phyloP scores from a whole-genome alignment of 73 alveolate genomes.

The Paramecium caudatum region DNA sequence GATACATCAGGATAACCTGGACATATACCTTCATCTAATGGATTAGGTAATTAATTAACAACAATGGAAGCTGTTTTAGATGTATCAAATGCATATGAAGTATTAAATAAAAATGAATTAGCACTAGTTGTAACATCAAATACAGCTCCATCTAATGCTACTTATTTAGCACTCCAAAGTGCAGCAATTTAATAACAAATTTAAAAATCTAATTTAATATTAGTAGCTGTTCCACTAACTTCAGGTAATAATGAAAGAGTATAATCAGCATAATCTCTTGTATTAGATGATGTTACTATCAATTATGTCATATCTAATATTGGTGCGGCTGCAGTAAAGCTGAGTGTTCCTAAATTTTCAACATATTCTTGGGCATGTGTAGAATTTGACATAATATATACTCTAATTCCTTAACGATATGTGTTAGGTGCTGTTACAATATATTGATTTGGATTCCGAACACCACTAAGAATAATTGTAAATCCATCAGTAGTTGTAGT shows the following conservation, averaged over 20 bases:
- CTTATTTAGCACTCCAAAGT: slow-evolving; percentile 61
- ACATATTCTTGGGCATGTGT: slow-evolving; percentile 69
- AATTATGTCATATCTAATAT: slow-evolving; percentile 54
- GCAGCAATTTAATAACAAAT: slow-evolving; percentile 67
- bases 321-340: slow-evolving; percentile 68
- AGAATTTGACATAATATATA: slow-evolving; percentile 45
- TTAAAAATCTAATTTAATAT: slow-evolving; percentile 37
- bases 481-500: slow-evolving; percentile 45
- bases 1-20: slow-evolving; percentile 76
- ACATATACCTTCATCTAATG: slow-evolving; percentile 74
- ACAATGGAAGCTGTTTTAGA: neutral
- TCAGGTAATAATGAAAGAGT: slow-evolving; percentile 26
- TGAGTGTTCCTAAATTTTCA: slow-evolving; percentile 19
- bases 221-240: slow-evolving; percentile 30
- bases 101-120: slow-evolving; percentile 33
- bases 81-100: neutral
- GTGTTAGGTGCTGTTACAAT: neutral
- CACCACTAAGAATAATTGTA: slow-evolving; percentile 16
- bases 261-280: slow-evolving; percentile 73
- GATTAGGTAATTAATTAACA: slow-evolving; percentile 68
- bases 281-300: slow-evolving; percentile 25
- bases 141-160: slow-evolving; percentile 1
- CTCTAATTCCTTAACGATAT: slow-evolving; percentile 31
- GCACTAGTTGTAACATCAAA: slow-evolving; percentile 32
- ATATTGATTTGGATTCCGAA: slow-evolving; percentile 49